Percentiles rank a stretch among this genome's conserved stretches.
Conservation (phyloP, 2,329 filamentous ascomycete genomes). For the Aureobasidium sp. region DNA sequence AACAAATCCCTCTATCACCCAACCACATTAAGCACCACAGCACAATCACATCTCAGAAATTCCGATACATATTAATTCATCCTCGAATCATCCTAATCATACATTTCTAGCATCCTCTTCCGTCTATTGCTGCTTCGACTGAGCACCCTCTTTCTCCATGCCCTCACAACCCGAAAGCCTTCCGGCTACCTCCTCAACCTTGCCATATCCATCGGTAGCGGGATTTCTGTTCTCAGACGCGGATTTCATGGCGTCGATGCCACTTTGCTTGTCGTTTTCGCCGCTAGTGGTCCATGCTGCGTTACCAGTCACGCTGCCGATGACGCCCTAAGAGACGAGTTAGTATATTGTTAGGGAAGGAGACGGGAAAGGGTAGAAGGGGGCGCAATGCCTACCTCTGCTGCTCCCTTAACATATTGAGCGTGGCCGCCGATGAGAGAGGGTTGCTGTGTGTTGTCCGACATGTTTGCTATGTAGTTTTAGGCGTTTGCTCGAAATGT, state of each 20-base stretch:
- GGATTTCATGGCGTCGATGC: slow-evolving; percentile 55
- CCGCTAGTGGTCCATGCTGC: slow-evolving; percentile 58
- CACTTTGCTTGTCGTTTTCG: slow-evolving; percentile 57
- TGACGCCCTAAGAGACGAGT: slow-evolving; percentile 43
- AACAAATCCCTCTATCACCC: too few species aligned
- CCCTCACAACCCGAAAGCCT: slow-evolving; percentile 60
- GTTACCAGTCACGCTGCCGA: slow-evolving; percentile 57
- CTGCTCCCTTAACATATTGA: slow-evolving; percentile 62
- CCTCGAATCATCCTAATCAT: too few species aligned
- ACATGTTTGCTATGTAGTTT: slow-evolving; percentile 18
- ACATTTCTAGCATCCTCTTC: too few species aligned
- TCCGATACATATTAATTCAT: too few species aligned
- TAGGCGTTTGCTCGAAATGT: not conserved
- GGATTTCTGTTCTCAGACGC: slow-evolving; percentile 52
- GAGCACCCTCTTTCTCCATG: slow-evolving; percentile 57
- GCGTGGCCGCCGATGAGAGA: slow-evolving; percentile 58
- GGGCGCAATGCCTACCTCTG: slow-evolving; percentile 46
- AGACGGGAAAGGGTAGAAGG: not conserved
- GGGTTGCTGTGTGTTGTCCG: slow-evolving; percentile 36
- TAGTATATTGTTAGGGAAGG: not conserved
- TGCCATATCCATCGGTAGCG: slow-evolving; percentile 50
- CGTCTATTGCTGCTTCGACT: not conserved
- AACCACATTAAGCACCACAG: too few species aligned
- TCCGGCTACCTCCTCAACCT: slow-evolving; percentile 58
- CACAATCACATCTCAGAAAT: too few species aligned